Base-by-base conservation (phyloP, 768 basidiomycete species). In the Tephrocybe sp. region DNA sequence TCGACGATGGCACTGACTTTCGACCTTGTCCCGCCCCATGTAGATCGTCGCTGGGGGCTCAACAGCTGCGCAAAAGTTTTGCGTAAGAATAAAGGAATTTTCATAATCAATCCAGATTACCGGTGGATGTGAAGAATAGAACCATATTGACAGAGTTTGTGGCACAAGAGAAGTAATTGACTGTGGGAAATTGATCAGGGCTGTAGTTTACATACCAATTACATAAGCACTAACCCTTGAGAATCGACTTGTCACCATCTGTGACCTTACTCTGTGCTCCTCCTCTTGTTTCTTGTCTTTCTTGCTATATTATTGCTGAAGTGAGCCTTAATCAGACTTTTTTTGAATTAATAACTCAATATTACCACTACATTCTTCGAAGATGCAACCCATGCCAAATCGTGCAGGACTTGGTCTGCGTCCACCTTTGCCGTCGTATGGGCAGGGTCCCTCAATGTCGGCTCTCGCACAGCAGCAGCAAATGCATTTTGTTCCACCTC, bases 11-110 rank as follows among this genome's bases (percentile, higher is more conserved):
- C 33, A 74, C 87, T 62, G 61, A 93, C 91, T 93, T 73, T 97
- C 92, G 53, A 93, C 87, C 72, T 99, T 98, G 78, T 99, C 96
- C 65, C 83, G 84, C 23, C 96, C 94, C 94, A 98, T 97, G 69
- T 96, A 98, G 50, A 98, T 73, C 22, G 72, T 80, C 7, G 76
- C 83, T 1, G 89, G 72, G 1, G 92, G 90, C 39, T 80, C 66
- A 13, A 74, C 69, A 40, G 72, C 89, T 91, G 55, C 1, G 39
- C 16, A 47, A 22, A 34, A 10, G 13, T 13, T 22, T 5, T 20
- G 16, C 14, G 34, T 43, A 9, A 45, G 44, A 39, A 19, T 16
- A 5, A 20, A 23, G 11, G 0, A 35, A 31, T 17, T 5, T 35
- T 19, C 11, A 36, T 12, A n/a, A 3, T 32, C 14, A n/a, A 32